phyloP scores from a whole-genome alignment of 306 rosid species.

The barrel medic (Medicago truncatula) region DNA sequence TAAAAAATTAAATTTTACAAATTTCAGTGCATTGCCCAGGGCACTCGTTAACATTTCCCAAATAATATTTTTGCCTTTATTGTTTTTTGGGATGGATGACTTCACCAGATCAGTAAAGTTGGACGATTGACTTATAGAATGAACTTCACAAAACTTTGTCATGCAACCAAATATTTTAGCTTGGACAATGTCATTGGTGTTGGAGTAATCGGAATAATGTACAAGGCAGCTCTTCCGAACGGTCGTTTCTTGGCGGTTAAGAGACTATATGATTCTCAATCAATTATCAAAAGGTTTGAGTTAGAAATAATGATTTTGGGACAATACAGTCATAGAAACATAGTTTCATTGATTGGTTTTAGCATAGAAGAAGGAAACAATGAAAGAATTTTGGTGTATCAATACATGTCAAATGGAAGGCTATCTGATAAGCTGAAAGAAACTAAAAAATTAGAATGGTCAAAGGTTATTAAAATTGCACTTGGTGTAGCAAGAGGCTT shows the following conservation, averaged over 20 bases:
- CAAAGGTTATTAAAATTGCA: slow-evolving; percentile 32
- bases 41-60: too few relatives aligned
- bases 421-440: slow-evolving; percentile 43
- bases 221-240: slow-evolving; percentile 34
- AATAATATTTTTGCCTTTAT: background rate
- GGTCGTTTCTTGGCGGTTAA: slow-evolving; percentile 41
- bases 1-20: too few relatives aligned
- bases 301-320: slow-evolving; percentile 34
- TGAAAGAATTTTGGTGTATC: slow-evolving; percentile 41
- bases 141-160: slow-evolving; percentile 20
- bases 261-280: slow-evolving; percentile 30
- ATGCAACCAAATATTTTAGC: slow-evolving; percentile 41
- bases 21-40: too few relatives aligned
- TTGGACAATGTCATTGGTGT: slow-evolving; percentile 27
- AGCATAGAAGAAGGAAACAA: slow-evolving; percentile 22
- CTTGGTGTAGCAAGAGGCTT: slow-evolving; percentile 52
- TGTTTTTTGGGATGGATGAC: background rate
- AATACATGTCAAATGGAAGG: slow-evolving; percentile 46
- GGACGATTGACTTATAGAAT: slow-evolving; percentile 1
- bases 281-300: background rate
- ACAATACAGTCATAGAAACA: slow-evolving; percentile 37
- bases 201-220: slow-evolving; percentile 44
- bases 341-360: slow-evolving; percentile 17
- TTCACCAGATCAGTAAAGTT: slow-evolving; percentile 11
- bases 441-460: background rate